phyloP scores from a whole-genome alignment of 176 grass and related monocot genomes.

The Triticum turgidum region DNA sequence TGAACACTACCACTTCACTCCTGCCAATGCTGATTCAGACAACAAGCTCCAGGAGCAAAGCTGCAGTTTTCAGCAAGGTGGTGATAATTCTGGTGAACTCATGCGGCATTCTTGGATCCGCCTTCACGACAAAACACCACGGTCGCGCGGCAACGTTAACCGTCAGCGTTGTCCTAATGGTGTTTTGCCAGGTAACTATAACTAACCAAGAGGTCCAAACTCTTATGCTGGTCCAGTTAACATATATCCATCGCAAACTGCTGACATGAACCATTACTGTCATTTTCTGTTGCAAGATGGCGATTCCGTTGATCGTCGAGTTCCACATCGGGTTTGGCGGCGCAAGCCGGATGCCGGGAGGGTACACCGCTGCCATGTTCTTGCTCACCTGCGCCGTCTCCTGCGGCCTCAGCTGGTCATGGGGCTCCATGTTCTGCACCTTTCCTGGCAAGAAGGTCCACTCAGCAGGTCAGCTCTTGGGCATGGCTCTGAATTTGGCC shows the following conservation, averaged over 20 bases:
- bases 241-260: not conserved
- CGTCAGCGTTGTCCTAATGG: slow-evolving; percentile 25
- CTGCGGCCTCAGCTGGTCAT: slow-evolving; percentile 50
- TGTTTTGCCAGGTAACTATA: slow-evolving; percentile 53
- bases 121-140: slow-evolving; percentile 21
- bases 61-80: slow-evolving; percentile 22
- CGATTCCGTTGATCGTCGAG: slow-evolving; percentile 35
- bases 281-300: slow-evolving; percentile 27
- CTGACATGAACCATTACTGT: not conserved
- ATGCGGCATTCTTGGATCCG: slow-evolving; percentile 42
- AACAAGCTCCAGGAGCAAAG: slow-evolving; percentile 28
- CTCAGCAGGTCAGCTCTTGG: slow-evolving; percentile 20
- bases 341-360: slow-evolving; percentile 29
- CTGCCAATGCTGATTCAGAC: slow-evolving; percentile 39
- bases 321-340: slow-evolving; percentile 28
- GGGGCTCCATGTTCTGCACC: slow-evolving; percentile 45
- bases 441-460: slow-evolving; percentile 11
- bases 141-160: slow-evolving; percentile 28
- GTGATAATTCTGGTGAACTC: slow-evolving; percentile 41
- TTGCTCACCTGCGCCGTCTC: slow-evolving; percentile 40
- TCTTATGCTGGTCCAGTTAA: not conserved
- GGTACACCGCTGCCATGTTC: slow-evolving; percentile 29
- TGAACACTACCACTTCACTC: slow-evolving; percentile 34
- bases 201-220: not conserved
- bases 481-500: slow-evolving; percentile 12